Base-by-base conservation (phyloP, 257 asterid genomes). In the Solanum chaucha region DNA sequence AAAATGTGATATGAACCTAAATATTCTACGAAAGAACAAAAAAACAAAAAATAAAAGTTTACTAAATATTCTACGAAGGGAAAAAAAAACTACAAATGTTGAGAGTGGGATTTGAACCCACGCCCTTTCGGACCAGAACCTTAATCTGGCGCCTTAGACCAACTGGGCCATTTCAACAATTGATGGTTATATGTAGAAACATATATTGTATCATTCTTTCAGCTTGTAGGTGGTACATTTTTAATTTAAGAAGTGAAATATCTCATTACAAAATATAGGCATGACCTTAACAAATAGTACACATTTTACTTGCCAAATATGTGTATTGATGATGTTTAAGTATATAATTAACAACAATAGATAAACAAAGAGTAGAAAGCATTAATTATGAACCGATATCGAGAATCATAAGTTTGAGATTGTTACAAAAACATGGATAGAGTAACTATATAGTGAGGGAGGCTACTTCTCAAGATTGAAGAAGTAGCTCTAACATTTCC, bases 51-150 rank as follows among this genome's bases (percentile, higher is more conserved):
- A 48, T 13, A 1, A 5, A 48, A 14, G 59, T 14, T 2, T 48
- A 5, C 59, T 14, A 48, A 48, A 48, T 14, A 48, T 14, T 34
- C 36, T 34, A 34, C 36, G 6, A 34, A 35, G 36, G 36, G 5
- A 35, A 35, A 34, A 34, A 44, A 44, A 11, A 44, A 44, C 15
- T 44, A 11, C 51, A 44, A 10, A 10, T 41, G 48, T 41, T 41
- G 14, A 11, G 15, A 95, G 97, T 92, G 98, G 98, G 96, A 96
- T 95, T 95, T 87, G 95, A 94, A 96, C 98, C 97, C 98, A 94
- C 98, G 98, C 98, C 98, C 98, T 95, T 96, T 95, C 96, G 98
- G 98, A 95, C 98, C 98, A 95, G 96, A 95, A 97, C 99, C 98
- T 95, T 97, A 93, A 93, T 95, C 98, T 94, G 97, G 97, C 97